Percentiles rank a stretch among this genome's conserved stretches.
Evolutionary conservation across 2,329 filamentous ascomycete species (phyloP).

Genomic region (Fusarium camptoceras): DNA sequence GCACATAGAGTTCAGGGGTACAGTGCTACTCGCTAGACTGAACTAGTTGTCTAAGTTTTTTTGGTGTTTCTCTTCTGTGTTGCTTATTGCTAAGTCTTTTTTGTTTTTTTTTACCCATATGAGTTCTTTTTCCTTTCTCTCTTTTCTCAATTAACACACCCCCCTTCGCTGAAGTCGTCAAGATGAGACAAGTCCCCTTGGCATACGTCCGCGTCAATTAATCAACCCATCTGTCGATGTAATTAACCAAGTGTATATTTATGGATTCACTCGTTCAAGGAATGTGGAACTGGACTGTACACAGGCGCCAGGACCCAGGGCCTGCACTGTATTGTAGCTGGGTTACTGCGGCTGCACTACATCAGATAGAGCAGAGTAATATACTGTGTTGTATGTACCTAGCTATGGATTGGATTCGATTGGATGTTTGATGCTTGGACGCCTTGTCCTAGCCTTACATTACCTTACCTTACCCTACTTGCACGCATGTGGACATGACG

Average conservation of each 20-base stretch:
- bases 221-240: constrained; percentile 11
- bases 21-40: neutral
- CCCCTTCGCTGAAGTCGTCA: constrained; percentile 34
- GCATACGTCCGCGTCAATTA: constrained; percentile 45
- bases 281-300: constrained; percentile 18
- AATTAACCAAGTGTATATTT: neutral
- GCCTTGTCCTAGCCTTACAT: constrained; percentile 38
- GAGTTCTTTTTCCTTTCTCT: neutral
- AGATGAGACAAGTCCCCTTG: constrained; percentile 45
- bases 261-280: constrained; percentile 7
- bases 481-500: constrained; percentile 10
- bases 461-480: constrained; percentile 26
- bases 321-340: constrained; percentile 4
- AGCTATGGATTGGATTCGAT: neutral
- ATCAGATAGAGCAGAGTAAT: constrained; percentile 1
- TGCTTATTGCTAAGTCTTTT: constrained; percentile 1
- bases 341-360: constrained; percentile 12
- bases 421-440: constrained; percentile 16
- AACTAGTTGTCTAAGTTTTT: constrained; percentile 12
- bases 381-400: constrained; percentile 11
- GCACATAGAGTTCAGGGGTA: constrained; percentile 2
- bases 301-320: constrained; percentile 8
- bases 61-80: constrained; percentile 2
- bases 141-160: constrained; percentile 19
- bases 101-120: constrained; percentile 5